These are phyloP conservation scores for Melocanna baccifera DNA, from an alignment of 176 grass and related monocot species.

Conservation along the genomic window DNA sequence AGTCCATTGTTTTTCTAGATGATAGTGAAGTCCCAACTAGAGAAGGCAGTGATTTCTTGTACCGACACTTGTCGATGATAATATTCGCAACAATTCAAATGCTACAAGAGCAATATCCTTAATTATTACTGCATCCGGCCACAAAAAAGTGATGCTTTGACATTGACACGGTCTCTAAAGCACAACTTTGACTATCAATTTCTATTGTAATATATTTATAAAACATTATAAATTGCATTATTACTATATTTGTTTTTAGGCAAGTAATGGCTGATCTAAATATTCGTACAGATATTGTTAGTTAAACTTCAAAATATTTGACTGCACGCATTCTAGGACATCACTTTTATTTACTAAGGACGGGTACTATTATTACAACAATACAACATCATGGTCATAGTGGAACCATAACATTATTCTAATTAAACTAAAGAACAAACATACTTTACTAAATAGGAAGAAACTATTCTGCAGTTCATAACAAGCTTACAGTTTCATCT, in stretches of 20 bases:
- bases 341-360: background rate
- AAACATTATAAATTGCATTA: background rate
- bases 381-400: background rate
- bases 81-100: background rate
- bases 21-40: background rate
- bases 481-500: background rate
- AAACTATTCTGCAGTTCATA: background rate
- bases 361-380: background rate
- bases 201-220: no score
- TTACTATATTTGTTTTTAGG: background rate
- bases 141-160: background rate
- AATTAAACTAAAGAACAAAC: background rate
- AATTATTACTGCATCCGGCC: background rate
- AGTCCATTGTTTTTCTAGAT: background rate
- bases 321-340: background rate
- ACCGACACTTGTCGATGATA: background rate
- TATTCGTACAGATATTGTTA: background rate
- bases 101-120: background rate
- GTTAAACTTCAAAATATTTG: background rate
- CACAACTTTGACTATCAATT: background rate
- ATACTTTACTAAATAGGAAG: background rate
- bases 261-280: background rate
- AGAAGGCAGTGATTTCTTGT: background rate
- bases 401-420: background rate
- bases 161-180: background rate